A percentile compares a stretch with the other conserved stretches of the same genome.
Conservation (phyloP, 306 rosid genomes). For the Quercus cerris region DNA sequence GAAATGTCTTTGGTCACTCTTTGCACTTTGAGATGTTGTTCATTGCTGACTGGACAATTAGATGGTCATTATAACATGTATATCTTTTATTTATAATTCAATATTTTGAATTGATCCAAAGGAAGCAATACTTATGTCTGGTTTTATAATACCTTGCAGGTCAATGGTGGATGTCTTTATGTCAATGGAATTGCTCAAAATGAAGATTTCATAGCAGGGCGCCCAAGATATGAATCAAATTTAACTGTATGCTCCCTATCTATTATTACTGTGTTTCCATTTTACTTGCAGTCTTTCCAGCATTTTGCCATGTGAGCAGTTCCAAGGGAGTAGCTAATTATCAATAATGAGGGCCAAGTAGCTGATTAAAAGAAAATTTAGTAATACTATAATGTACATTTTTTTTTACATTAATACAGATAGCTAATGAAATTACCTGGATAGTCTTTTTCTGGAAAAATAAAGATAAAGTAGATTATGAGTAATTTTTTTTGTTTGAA, state of each 20-base stretch:
- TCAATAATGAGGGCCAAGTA: neutral
- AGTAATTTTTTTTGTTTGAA: neutral
- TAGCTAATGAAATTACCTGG: neutral
- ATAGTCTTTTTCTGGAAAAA: neutral
- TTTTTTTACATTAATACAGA: neutral
- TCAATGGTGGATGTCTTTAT: slow-evolving; percentile 59
- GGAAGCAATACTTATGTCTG: neutral
- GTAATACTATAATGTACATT: neutral
- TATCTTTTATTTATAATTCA: neutral
- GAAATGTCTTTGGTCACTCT: neutral
- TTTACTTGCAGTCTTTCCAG: slow-evolving; percentile 6
- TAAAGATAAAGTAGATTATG: neutral
- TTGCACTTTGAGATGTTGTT: neutral
- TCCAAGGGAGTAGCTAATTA: neutral
- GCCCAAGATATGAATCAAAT: slow-evolving; percentile 42
- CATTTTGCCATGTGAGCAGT: neutral
- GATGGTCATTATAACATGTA: neutral
- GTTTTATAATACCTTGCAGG: slow-evolving; percentile 39
- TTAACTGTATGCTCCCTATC: slow-evolving; percentile 47
- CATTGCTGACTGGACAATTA: neutral
- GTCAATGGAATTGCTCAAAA: slow-evolving; percentile 62
- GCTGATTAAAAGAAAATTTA: neutral
- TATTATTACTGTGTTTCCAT: slow-evolving; percentile 4
- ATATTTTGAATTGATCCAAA: neutral
- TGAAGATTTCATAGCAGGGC: slow-evolving; percentile 66